phyloP scores from a whole-genome alignment of 2,329 filamentous ascomycete species.

The Aspergillus quadrilineatus region DNA sequence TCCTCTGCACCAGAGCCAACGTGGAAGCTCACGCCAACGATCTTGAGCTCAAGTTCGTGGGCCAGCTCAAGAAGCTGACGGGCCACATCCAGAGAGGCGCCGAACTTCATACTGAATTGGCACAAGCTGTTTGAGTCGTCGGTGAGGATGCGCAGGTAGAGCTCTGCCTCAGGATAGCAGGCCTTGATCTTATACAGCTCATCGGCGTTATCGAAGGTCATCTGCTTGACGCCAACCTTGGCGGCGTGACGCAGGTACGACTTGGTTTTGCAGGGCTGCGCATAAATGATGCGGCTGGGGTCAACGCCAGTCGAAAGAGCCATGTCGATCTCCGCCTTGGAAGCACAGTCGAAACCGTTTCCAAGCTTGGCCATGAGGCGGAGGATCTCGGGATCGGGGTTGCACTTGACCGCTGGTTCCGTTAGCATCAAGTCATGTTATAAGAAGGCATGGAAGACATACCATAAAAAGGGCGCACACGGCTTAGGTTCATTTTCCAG shows the following conservation, averaged over 20 bases:
- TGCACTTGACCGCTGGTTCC: conserved; percentile 87
- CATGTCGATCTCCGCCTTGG: conserved; percentile 94
- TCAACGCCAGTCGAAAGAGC: conserved; percentile 79
- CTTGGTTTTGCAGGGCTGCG: conserved; percentile 99
- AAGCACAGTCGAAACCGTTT: conserved; percentile 96
- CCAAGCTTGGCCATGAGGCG: conserved; percentile 83
- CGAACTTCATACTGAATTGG: conserved; percentile 95
- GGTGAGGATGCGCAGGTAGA: conserved; percentile 91
- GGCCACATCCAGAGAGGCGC: conserved; percentile 81
- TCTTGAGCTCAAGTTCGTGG: conserved; percentile 77
- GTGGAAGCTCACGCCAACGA: conserved; percentile 96
- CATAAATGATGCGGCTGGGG: conserved; percentile 93
- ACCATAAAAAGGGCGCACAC: conserved; percentile 97
- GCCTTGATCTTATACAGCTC: conserved; percentile 98
- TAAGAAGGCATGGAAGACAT: conserved; percentile 37
- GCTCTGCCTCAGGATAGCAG: conserved; percentile 82
- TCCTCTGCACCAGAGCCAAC: conserved; percentile 95
- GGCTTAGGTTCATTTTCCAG: conserved; percentile 91
- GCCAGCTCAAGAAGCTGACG: conserved; percentile 75
- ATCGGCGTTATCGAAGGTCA: conserved; percentile 99
- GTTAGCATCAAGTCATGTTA: neutral
- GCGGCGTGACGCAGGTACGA: conserved; percentile 92
- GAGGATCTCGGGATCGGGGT: conserved; percentile 87
- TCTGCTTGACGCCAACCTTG: conserved; percentile 83
- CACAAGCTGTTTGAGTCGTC: conserved; percentile 94